Evolutionary conservation across 2,329 filamentous ascomycete genomes (phyloP), one percentile per base, ranked within the genome.

Genomic region (Xylariaceae sp.): DNA sequence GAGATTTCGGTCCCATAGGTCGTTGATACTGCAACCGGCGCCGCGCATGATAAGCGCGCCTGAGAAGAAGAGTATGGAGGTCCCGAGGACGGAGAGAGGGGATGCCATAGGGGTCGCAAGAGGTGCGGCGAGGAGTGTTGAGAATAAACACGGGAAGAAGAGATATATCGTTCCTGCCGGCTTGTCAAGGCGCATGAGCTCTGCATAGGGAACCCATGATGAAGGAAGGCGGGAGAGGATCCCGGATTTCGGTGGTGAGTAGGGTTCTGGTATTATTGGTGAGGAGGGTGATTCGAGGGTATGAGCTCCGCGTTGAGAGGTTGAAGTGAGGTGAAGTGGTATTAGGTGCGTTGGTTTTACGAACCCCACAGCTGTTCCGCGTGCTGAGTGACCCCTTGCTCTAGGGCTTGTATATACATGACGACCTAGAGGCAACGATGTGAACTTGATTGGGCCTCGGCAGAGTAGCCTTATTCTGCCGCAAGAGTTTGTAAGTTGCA

Each of bases 11-110:
- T 96, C 92, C 89, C 91, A 93, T 47, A 96, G 85, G 71, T 96
- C 92, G 71, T 96, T 96, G 76, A 96, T 92, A 16, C 89, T 89
- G 74, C 92, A 96, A 48, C 91, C 91, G 17, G 91, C 91, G 45
- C 92, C 90, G 59, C 92, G 89, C 90, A 96, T 95, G 64, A 96
- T 83, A 40, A 96, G 72, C 3, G 91, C 89, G 47, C 91, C 92
- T 2, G 85, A 80, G 67, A 89, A 84, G 76, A 96, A 95, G 44
- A 95, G 82, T 2, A 83, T 69, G 1, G 83, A 82, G 0, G 88
- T 92, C 45, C 85, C 82, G 26, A 89, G 64, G 16, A 91, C 85
- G 11, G 87, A 78, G 4, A 78, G 70, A 0, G 89, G 85, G 1
- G 84, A 71, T 2, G 86, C 76, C 65, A 87, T 81, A 0, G 89